phyloP scores from a whole-genome alignment of 225 moss, liverwort and hornwort genomes.

The Lunularia cruciata region DNA sequence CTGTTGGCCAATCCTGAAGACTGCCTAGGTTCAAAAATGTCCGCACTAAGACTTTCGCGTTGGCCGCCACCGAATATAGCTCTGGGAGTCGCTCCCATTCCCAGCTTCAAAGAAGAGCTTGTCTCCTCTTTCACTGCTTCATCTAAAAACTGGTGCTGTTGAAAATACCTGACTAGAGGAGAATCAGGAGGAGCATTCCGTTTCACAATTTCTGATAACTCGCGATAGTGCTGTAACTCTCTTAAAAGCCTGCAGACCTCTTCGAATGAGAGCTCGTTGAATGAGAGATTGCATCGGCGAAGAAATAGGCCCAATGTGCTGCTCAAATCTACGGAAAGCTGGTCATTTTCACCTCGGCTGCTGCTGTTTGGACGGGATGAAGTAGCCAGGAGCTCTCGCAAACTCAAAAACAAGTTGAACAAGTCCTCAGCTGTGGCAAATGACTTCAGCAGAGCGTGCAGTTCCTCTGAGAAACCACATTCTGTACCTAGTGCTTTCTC shows the following conservation, averaged over 20 bases:
- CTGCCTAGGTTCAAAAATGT: slow-evolving; percentile 32
- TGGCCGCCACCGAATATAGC: background rate
- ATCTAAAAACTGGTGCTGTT: slow-evolving; percentile 48
- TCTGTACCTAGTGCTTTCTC: slow-evolving; percentile 69
- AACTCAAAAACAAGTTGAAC: slow-evolving; percentile 69
- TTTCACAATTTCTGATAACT: slow-evolving; percentile 38
- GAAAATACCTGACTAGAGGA: slow-evolving; percentile 34
- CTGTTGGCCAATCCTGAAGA: slow-evolving; percentile 27
- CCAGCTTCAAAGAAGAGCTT: slow-evolving; percentile 6
- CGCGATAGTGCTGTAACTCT: slow-evolving; percentile 73
- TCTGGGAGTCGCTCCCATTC: slow-evolving; percentile 2
- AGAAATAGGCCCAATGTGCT: slow-evolving; percentile 86
- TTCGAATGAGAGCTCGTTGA: slow-evolving; percentile 88
- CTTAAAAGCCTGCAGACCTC: slow-evolving; percentile 74
- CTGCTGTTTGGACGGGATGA: slow-evolving; percentile 51
- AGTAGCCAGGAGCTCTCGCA: slow-evolving; percentile 74
- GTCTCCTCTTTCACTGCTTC: slow-evolving; percentile 58
- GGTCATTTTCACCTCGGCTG: slow-evolving; percentile 52
- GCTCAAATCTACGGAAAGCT: slow-evolving; percentile 62
- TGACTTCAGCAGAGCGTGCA: slow-evolving; percentile 62
- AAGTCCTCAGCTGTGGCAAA: slow-evolving; percentile 79
- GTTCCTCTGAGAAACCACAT: slow-evolving; percentile 56
- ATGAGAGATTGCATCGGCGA: slow-evolving; percentile 74
- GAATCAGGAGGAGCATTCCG: slow-evolving; percentile 25
- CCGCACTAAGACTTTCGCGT: slow-evolving; percentile 9